Evolutionary conservation across 495 filamentous ascomycete genomes (phyloP), one percentile per base, ranked within the genome.

Genomic region (Trichoderma erinaceum): DNA sequence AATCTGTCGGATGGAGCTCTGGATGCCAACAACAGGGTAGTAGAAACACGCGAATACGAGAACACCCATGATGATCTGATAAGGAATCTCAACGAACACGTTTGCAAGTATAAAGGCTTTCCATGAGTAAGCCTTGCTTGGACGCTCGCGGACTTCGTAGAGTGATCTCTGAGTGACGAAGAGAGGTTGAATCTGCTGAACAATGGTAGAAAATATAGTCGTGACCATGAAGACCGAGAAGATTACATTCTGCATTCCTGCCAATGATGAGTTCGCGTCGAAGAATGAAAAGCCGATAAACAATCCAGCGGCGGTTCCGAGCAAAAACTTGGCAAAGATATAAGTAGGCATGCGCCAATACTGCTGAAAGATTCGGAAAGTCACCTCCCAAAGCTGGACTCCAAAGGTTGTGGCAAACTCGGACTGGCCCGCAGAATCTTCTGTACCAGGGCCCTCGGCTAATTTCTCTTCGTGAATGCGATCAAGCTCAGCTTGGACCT

Each of bases 221-320:
- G 89, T 80, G 13, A 85, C 84, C 86, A 92, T 87, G 75, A 92
- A 92, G 66, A 90, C 79, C 41, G 87, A 86, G 74, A 92, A 92
- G 0, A 92, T 77, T 27, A 84, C 78, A 11, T 83, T 85, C 70
- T 88, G 85, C 83, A 88, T 86, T 73, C 87, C 88, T 43, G 86
- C 82, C 35, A 80, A 79, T 15, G 81, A 83, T 64, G 83, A 75
- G 3, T 84, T 82, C 3, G 88, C 71, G 66, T 89, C 76, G 76
- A 84, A 88, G 76, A 90, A 90, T 0, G 87, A 88, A 71, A 88
- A 84, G n/a, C 82, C 81, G 68, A 84, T 86, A 72, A 86, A 84
- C 50, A 91, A 82, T 13, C 86, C 87, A 1, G 86, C 88, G 66
- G 86, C 81, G 8, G 89, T 85, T 68, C 88, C 86, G 0, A 91